A percentile compares a stretch with the other conserved stretches of the same genome.
These are phyloP conservation scores for Jimgerdemannia lactiflua DNA, from an alignment of 192 early-diverging fungal genomes.

Conservation along the genomic window DNA sequence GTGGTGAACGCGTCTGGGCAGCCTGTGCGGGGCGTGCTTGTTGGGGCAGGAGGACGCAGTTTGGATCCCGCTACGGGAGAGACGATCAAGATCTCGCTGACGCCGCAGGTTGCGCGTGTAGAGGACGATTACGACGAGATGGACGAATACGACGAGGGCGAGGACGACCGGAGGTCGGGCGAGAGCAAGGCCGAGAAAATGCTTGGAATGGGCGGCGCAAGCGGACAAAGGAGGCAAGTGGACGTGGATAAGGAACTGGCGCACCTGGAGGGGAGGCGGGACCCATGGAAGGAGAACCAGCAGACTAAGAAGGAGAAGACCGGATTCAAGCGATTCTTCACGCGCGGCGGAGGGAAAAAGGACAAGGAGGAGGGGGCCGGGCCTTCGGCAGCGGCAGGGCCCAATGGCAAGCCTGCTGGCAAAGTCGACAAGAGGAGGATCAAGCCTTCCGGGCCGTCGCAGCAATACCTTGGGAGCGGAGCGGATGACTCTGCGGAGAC, in stretches of 20 bases:
- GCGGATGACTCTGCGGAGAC: slow-evolving; percentile 13
- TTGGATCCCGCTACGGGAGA: slow-evolving; percentile 20
- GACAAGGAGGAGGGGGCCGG: slow-evolving; percentile 13
- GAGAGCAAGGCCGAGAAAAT: slow-evolving; percentile 1
- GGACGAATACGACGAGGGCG: slow-evolving; percentile 27
- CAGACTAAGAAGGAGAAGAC: slow-evolving; percentile 13
- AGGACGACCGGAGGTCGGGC: slow-evolving; percentile 26
- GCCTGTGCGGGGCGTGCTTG: too few relatives aligned
- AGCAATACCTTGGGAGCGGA: neutral
- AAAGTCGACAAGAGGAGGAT: slow-evolving; percentile 5
- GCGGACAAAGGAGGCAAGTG: neutral
- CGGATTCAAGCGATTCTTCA: slow-evolving; percentile 27
- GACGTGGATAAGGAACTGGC: neutral
- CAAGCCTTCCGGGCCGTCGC: neutral
- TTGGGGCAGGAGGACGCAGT: too few relatives aligned
- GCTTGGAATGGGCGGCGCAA: neutral
- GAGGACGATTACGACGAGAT: slow-evolving; percentile 17
- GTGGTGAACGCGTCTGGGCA: neutral
- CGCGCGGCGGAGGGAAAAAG: slow-evolving; percentile 17
- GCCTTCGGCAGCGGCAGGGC: neutral
- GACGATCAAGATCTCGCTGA: slow-evolving; percentile 50
- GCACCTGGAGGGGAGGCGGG: neutral
- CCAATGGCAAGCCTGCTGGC: slow-evolving; percentile 9
- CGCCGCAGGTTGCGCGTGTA: slow-evolving; percentile 41
- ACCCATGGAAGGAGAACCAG: neutral